Conservation (phyloP, 768 basidiomycete genomes). For the Amanita rimosa region DNA sequence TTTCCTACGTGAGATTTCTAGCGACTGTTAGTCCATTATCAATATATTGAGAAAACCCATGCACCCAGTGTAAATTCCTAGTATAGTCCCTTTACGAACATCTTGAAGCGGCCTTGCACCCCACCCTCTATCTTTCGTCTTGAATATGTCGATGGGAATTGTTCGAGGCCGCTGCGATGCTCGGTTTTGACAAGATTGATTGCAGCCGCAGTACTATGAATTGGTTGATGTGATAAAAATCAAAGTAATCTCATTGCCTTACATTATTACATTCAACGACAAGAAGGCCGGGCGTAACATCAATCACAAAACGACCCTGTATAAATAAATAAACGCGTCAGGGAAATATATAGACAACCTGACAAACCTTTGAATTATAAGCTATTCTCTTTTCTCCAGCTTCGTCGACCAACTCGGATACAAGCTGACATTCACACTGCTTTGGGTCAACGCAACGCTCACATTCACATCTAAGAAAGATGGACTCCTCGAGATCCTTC, state of each 20-base stretch:
- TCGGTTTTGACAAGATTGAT: slow-evolving; percentile 38
- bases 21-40: neutral
- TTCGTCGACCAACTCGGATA: slow-evolving; percentile 4
- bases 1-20: slow-evolving; percentile 36
- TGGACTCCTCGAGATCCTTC: neutral
- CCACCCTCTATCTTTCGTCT: slow-evolving; percentile 51
- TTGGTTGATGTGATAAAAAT: neutral
- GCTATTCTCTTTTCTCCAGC: slow-evolving; percentile 19
- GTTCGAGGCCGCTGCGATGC: slow-evolving; percentile 50
- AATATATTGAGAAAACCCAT: slow-evolving; percentile 6
- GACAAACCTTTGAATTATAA: slow-evolving; percentile 28
- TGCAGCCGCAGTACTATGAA: slow-evolving; percentile 33
- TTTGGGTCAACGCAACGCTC: neutral
- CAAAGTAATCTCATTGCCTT: slow-evolving; percentile 7
- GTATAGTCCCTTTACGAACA: slow-evolving; percentile 41
- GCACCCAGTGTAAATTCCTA: slow-evolving; percentile 64
- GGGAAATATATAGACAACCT: neutral
- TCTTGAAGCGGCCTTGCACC: slow-evolving; percentile 38
- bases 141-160: slow-evolving; percentile 53
- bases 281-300: slow-evolving; percentile 28
- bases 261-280: slow-evolving; percentile 63
- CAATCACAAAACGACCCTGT: slow-evolving; percentile 42
- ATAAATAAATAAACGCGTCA: neutral
- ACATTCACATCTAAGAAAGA: slow-evolving; percentile 3
- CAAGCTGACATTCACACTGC: slow-evolving; percentile 4